Evolutionary conservation across 768 basidiomycete genomes (phyloP), one percentile per base, ranked within the genome.

Genomic region (Lactarius akahatsu): DNA sequence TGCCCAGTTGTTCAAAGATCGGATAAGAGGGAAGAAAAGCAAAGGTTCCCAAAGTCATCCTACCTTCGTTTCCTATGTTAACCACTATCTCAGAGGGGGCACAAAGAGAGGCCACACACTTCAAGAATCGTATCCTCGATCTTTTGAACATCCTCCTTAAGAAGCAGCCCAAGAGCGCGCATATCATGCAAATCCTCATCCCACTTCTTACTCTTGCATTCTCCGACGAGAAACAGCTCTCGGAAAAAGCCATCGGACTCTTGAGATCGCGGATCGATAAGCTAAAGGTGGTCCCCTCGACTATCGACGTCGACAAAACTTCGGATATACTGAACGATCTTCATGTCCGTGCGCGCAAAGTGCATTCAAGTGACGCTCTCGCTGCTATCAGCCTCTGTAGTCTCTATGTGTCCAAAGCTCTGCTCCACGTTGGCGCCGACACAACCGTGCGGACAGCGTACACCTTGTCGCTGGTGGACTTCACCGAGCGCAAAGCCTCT

Each of bases 101-200:
- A 36, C 91, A 95, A 74, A 84, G 91, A 56, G 92, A 96, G 77
- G 94, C 94, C 4, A 90, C 92, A 6, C 91, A 98, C 77, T 98
- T 97, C 86, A 98, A 96, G 76, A 94, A 92, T 75, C 88, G 96
- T 15, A 90, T 97, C 34, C 86, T 99, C 34, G 96, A 98, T 76
- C 84, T 99, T n/a, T 83, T 98, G 65, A 95, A 98, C 62, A 86
- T 83, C 28, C 96, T 88, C 78, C 77, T 90, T 69, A 90, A 86
- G 74, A 88, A 86, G 72, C 90, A 94, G 70, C 83, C 90, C 2
- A 80, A 86, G n/a, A 96, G 84, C 73, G 81, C 88, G 0, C 81
- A 89, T 62, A 77, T 87, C 61, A 72, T 92, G 45, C 85, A 83
- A 45, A 79, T 92, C 57, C 80, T 97, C 69, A 70, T 88, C 3